Conservation (phyloP, 805 yeast species). For the Suhomyces tanzawaensis region DNA sequence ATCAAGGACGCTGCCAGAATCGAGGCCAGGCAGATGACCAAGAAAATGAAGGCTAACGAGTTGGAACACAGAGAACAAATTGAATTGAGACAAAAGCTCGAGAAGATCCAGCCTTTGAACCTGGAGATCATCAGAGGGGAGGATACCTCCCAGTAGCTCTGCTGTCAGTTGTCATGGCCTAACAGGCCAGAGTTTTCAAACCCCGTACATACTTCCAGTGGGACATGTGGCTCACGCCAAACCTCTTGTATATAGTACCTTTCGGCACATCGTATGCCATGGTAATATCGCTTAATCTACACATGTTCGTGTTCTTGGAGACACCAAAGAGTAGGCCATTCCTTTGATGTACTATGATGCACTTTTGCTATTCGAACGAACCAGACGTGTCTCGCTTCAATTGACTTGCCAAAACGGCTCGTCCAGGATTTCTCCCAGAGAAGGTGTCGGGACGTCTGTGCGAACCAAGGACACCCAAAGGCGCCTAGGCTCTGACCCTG, state of each 20-base stretch:
- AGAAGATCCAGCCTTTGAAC: constrained; percentile 57
- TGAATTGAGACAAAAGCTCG: constrained; percentile 55
- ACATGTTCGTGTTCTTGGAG: constrained; percentile 49
- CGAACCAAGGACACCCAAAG: too few relatives aligned
- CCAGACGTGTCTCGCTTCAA: constrained; percentile 31
- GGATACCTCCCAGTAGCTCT: constrained; percentile 8
- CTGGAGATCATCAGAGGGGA: constrained; percentile 36
- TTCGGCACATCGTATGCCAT: too few relatives aligned
- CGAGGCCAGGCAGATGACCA: constrained; percentile 42
- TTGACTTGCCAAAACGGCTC: constrained; percentile 43
- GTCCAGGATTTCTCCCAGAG: constrained; percentile 26
- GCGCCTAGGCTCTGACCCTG: constrained; percentile 15
- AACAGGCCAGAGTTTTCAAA: too few relatives aligned
- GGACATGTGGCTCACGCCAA: too few relatives aligned
- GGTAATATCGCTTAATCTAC: too few relatives aligned
- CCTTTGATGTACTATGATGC: constrained; percentile 50
- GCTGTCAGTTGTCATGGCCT: too few relatives aligned
- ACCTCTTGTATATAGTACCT: too few relatives aligned
- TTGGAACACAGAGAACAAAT: constrained; percentile 66
- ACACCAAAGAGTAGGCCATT: constrained; percentile 33
- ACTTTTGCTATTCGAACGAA: constrained; percentile 29
- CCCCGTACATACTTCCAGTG: too few relatives aligned
- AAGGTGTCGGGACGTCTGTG: constrained; percentile 27
- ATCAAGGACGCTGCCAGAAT: constrained; percentile 74
- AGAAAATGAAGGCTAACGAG: constrained; percentile 51